Percentiles rank a stretch among this genome's conserved stretches.
Evolutionary conservation across 768 basidiomycete genomes (phyloP).

Genomic region (Termitomyces sp.): DNA sequence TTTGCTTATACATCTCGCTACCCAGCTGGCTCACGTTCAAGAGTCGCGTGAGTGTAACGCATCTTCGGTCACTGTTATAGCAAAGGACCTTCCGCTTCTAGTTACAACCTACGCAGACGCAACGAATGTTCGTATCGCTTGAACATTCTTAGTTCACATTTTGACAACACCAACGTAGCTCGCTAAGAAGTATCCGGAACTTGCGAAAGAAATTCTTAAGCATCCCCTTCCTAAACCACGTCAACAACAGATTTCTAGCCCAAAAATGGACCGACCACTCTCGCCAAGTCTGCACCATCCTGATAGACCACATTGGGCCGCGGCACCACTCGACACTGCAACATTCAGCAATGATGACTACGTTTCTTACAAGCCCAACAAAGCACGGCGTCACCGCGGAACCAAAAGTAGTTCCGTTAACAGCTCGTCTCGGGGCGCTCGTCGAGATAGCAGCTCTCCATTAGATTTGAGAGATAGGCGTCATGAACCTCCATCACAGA

Average conservation of each 20-base stretch:
- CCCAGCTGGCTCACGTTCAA: neutral
- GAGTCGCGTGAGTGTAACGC: neutral
- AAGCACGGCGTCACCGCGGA: conserved; percentile 3
- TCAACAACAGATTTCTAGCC: neutral
- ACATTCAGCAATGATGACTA: neutral
- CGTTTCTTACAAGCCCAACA: neutral
- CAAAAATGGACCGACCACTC: neutral
- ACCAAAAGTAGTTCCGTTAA: neutral
- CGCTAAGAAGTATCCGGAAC: conserved; percentile 30
- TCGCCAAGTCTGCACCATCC: conserved; percentile 11
- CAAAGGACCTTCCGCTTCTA: neutral
- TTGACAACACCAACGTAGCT: neutral
- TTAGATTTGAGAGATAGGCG: neutral
- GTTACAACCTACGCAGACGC: neutral
- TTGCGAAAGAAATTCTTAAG: conserved; percentile 30
- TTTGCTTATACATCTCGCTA: neutral
- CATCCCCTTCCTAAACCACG: conserved; percentile 23
- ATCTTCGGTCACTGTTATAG: neutral
- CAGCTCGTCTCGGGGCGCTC: neutral
- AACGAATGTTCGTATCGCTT: neutral
- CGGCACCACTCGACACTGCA: conserved; percentile 4
- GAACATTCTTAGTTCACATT: neutral
- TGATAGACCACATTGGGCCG: conserved; percentile 16
- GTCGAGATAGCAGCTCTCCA: neutral
- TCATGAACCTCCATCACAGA: conserved; percentile 10